Evolutionary conservation across 1,284 basidiomycete species (phyloP).

Genomic region (Agroathelia rolfsii): DNA sequence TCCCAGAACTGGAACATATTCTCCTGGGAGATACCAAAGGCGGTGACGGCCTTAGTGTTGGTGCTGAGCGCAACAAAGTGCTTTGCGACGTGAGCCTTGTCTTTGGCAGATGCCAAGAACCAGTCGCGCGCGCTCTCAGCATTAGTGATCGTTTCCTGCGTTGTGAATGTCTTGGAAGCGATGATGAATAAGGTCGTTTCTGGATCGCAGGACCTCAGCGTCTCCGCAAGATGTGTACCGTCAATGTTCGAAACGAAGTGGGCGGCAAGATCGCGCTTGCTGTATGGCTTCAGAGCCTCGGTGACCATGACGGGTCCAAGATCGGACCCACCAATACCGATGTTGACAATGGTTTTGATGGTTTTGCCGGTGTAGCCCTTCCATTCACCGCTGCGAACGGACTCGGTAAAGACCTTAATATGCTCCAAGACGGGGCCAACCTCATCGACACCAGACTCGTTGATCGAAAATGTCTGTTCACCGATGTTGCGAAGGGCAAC

Average conservation of each 20-base stretch:
- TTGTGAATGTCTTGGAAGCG: slow-evolving; percentile 98
- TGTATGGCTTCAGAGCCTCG: slow-evolving; percentile 91
- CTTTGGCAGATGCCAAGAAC: slow-evolving; percentile 83
- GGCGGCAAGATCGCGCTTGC: slow-evolving; percentile 79
- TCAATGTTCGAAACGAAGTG: slow-evolving; percentile 98
- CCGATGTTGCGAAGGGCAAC: slow-evolving; percentile 86
- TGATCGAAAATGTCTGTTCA: slow-evolving; percentile 66
- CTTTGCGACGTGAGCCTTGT: slow-evolving; percentile 91
- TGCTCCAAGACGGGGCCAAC: slow-evolving; percentile 81
- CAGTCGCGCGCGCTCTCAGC: slow-evolving; percentile 89
- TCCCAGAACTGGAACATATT: slow-evolving; percentile 99
- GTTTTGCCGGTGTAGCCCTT: slow-evolving; percentile 96
- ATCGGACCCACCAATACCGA: slow-evolving; percentile 97
- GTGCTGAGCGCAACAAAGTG: slow-evolving; percentile 98
- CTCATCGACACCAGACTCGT: slow-evolving; percentile 76
- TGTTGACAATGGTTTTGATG: slow-evolving; percentile 95
- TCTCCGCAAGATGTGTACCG: slow-evolving; percentile 94
- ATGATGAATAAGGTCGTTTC: slow-evolving; percentile 97
- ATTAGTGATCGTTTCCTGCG: slow-evolving; percentile 99
- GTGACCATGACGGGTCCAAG: slow-evolving; percentile 98
- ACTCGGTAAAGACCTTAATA: slow-evolving; percentile 85
- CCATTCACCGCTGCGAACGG: slow-evolving; percentile 81
- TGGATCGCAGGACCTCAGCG: slow-evolving; percentile 72
- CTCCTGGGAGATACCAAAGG: slow-evolving; percentile 85
- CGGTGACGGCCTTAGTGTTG: slow-evolving; percentile 89